Conservation (phyloP, 2,329 filamentous ascomycete species). For the Colletotrichum limetticola region DNA sequence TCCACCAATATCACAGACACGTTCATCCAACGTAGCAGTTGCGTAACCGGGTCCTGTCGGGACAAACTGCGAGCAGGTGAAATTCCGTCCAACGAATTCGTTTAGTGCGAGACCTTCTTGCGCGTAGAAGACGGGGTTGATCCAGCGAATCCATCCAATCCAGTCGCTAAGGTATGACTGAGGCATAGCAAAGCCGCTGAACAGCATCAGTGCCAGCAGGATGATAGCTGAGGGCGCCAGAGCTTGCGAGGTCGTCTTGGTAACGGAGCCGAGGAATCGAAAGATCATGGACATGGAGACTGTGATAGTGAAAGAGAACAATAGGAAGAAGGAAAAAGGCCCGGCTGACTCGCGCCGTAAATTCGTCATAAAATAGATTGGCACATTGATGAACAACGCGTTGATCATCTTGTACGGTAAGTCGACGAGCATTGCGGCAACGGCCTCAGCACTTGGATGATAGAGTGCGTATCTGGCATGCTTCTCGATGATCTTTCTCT, state of each 20-base stretch:
- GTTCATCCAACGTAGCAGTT: constrained; percentile 34
- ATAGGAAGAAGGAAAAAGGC: constrained; percentile 63
- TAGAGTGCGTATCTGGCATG: constrained; percentile 45
- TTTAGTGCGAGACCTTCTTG: constrained; percentile 76
- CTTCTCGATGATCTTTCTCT: constrained; percentile 42
- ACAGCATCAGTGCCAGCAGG: constrained; percentile 63
- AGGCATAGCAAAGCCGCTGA: constrained; percentile 62
- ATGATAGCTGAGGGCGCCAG: constrained; percentile 63
- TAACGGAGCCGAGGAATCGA: constrained; percentile 59
- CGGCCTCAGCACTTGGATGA: constrained; percentile 40
- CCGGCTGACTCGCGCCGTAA: constrained; percentile 62
- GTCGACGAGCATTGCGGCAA: constrained; percentile 18
- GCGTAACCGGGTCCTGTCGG: constrained; percentile 34
- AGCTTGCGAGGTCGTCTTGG: constrained; percentile 62
- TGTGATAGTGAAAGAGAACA: constrained; percentile 59
- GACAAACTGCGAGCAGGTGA: constrained; percentile 42
- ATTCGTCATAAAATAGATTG: constrained; percentile 74
- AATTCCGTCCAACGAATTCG: constrained; percentile 66
- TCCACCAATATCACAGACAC: constrained; percentile 57
- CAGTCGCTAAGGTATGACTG: constrained; percentile 49
- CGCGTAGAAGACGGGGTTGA: constrained; percentile 65
- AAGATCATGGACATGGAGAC: constrained; percentile 63
- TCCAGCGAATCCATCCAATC: constrained; percentile 66
- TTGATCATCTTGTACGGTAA: constrained; percentile 51
- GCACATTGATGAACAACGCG: constrained; percentile 68